Evolutionary conservation across 345 rosid species (phyloP).

Genomic region (Bruguiera gymnorhiza): DNA sequence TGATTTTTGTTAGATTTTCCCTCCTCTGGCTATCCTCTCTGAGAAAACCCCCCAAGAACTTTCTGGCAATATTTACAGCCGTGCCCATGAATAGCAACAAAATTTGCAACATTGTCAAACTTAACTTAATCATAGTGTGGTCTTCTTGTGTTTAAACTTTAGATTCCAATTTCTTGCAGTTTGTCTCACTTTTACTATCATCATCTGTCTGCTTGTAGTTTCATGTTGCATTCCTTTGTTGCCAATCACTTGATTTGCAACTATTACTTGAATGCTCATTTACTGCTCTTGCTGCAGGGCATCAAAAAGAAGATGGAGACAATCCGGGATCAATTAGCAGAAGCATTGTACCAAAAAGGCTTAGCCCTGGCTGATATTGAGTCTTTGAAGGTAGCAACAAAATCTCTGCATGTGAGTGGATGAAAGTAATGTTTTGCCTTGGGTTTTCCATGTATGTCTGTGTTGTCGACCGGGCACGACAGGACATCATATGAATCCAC

Average conservation of each 20-base stretch:
- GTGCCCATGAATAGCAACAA: not conserved
- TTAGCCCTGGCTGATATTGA: constrained; percentile 67
- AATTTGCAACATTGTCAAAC: not conserved
- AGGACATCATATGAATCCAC: no score
- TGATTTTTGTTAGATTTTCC: not conserved
- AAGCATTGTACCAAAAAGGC: constrained; percentile 87
- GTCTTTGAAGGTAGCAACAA: constrained; percentile 44
- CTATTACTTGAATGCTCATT: not conserved
- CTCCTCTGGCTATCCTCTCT: not conserved
- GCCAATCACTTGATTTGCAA: not conserved
- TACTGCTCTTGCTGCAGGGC: constrained; percentile 33
- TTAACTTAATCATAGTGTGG: not conserved
- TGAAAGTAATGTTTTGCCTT: not conserved
- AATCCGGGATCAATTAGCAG: constrained; percentile 76
- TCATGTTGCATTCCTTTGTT: not conserved
- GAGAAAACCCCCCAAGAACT: not conserved
- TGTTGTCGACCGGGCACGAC: no score
- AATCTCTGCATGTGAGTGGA: not conserved
- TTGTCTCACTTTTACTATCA: not conserved
- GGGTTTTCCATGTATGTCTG: no score
- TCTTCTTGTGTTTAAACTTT: not conserved
- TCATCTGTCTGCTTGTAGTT: not conserved
- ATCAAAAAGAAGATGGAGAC: constrained; percentile 78
- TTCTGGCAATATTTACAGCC: not conserved
- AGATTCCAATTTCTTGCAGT: not conserved